Conservation (phyloP, 2,329 filamentous ascomycete species). For the Colletotrichum orbiculare region DNA sequence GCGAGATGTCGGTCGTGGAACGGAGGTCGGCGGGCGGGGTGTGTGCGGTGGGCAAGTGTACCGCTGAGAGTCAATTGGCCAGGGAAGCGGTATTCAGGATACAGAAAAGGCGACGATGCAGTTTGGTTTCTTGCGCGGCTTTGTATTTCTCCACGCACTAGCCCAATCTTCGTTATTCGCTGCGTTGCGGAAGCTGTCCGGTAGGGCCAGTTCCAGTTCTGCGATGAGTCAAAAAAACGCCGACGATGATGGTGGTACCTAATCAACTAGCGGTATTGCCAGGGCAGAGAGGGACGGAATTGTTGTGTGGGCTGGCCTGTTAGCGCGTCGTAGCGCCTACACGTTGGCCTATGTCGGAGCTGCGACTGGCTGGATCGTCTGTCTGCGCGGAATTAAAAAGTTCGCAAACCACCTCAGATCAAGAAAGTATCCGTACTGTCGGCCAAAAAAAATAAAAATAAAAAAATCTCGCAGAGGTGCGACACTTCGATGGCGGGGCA, state of each 20-base stretch:
- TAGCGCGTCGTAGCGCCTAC: conserved; percentile 10
- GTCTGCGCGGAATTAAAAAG: not conserved
- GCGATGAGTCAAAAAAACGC: conserved; percentile 33
- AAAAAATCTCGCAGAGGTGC: conserved; percentile 1
- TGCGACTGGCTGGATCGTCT: conserved; percentile 17
- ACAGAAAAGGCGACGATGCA: not conserved
- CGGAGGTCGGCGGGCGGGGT: conserved; percentile 3
- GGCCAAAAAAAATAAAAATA: conserved; percentile 4
- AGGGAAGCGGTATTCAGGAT: conserved; percentile 5
- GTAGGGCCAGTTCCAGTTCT: conserved; percentile 17
- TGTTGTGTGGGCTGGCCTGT: conserved; percentile 32
- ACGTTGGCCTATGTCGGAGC: conserved; percentile 40
- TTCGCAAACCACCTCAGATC: too few relatives aligned
- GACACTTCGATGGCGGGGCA: conserved; percentile 37
- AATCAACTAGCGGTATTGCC: too few relatives aligned
- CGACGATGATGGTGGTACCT: not conserved
- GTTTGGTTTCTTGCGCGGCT: conserved; percentile 23
- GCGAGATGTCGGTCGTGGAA: conserved; percentile 12
- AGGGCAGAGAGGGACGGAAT: conserved; percentile 10
- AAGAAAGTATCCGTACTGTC: too few relatives aligned
- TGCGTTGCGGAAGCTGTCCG: conserved; percentile 27
- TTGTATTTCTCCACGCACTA: conserved; percentile 9
- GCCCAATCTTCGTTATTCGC: not conserved
- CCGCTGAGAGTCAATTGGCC: conserved; percentile 26
- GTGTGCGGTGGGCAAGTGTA: conserved; percentile 2